Conservation (phyloP, 192 early-diverging fungal species). For the Gonapodya prolifera region DNA sequence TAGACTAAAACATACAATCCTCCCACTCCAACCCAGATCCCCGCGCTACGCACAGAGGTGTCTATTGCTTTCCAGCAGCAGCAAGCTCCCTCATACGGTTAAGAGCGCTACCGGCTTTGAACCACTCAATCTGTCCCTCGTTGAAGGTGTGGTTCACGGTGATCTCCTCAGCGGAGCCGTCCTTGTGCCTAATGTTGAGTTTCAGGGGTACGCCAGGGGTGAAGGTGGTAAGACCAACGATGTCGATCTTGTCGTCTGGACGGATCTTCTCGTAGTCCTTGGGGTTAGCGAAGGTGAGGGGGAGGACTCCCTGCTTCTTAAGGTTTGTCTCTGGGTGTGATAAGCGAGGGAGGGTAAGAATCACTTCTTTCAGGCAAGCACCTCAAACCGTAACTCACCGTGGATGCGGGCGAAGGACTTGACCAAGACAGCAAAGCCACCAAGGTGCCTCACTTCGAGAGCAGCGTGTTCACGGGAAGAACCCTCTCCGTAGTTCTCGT, state of each 20-base stretch:
- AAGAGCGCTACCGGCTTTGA: constrained; percentile 65
- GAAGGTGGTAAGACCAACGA: constrained; percentile 73
- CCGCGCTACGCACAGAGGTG: too few relatives aligned
- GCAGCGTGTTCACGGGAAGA: constrained; percentile 98
- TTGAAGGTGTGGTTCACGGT: constrained; percentile 96
- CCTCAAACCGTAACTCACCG: constrained; percentile 20
- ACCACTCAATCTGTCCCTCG: constrained; percentile 97
- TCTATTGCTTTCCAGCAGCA: background rate
- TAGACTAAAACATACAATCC: too few relatives aligned
- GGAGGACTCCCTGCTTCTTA: constrained; percentile 98
- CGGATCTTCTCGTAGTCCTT: constrained; percentile 87
- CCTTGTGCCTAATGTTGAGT: constrained; percentile 73
- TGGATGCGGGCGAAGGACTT: constrained; percentile 98
- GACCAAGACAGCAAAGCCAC: constrained; percentile 87
- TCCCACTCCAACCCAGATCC: too few relatives aligned
- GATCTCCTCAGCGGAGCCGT: constrained; percentile 66
- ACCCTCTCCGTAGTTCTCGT: constrained; percentile 99
- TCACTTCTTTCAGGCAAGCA: too few relatives aligned
- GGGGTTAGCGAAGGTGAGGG: constrained; percentile 87
- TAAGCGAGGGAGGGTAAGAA: background rate
- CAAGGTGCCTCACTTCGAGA: constrained; percentile 90
- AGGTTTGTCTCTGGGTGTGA: constrained; percentile 75
- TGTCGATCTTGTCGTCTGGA: constrained; percentile 74
- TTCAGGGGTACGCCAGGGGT: constrained; percentile 76
- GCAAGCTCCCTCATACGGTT: constrained; percentile 6